Base-by-base conservation (phyloP, 208 protist species). In the Acanthamoeba lenticulata region DNA sequence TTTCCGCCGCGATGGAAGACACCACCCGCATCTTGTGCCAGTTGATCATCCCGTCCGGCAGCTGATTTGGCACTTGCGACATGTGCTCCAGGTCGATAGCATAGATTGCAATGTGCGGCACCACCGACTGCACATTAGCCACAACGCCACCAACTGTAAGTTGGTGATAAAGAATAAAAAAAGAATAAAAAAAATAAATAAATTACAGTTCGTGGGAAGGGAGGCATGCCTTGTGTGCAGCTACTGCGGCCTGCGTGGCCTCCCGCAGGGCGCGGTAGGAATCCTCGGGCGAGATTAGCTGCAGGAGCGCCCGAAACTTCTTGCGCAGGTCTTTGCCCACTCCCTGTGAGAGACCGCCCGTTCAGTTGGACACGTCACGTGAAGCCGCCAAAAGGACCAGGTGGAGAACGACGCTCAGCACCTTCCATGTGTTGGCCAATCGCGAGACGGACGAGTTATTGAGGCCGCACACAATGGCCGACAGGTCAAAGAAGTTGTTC, bases 41-140 rank as follows among this genome's bases (percentile, higher is more conserved):
- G 29, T 89, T 89, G 36, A 89, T 89, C 81, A 89, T 89, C 3
- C 44, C 44, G 36, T 89, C 52, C 3, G 27, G 6, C 32, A 89
- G 27, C 47, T 36, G 5, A 27, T 89, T 40, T 5, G 81, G 81
- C 6, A 89, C 42, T 29, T 89, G 13, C 3, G 36, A 44, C 11
- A 89, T 36, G 36, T 89, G 81, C 40, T 89, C 81, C 44, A 89
- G 36, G 27, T 89, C 81, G n/a, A 89, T 89, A 40, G 36, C 44
- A 27, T 89, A 89, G 52, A 60, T 29, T 9, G 45, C 81, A n/a
- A 89, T 65, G 52, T 89, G 81, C 9, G 81, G 81, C 47, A 89
- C 81, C 29, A 89, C 13, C 6, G 81, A 4, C 67, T 79, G 67
- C 9, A 21, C 15, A 60, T 27, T 60, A 27, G 52, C 11, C 11